Evolutionary conservation across 2,329 filamentous ascomycete species (phyloP), one percentile per base, ranked within the genome.

Genomic region (Penicillium griseofulvum): DNA sequence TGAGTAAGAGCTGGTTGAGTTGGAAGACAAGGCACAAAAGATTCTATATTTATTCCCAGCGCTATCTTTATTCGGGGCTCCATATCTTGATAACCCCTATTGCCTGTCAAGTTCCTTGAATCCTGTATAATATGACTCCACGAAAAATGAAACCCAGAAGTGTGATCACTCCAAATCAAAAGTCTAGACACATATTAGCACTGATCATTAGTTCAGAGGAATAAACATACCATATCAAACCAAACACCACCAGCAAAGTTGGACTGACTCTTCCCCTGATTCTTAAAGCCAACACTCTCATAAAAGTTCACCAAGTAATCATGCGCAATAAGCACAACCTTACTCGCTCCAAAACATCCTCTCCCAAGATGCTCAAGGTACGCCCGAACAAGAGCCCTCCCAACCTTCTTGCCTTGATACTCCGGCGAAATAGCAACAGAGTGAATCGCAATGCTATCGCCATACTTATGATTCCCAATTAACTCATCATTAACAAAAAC

Each of bases 271-370:
- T 29, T 9, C 4, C 59, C 59, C 12, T 22, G 26, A 9, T 49
- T 61, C 41, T 54, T 42, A 19, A 63, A 61, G 4, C 60, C 59
- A 22, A 34, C 47, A 34, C 54, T 54, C 36, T 59, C 58, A 53
- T 60, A 63, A 42, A 63, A 61, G 5, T 36, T 28, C 14, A 63
- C 38, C 47, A 61, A 48, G 33, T 61, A 48, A 28, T 56, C 56
- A 60, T 60, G 60, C 11, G 59, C 60, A 49, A 63, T 61, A 28
- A 63, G 48, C n/a, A 59, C 44, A 22, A 56, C 16, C 38, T 17
- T 51, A 1, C 50, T 49, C 6, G 54, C 41, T 1, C 33, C 49
- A 24, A 19, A 22, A 12, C 39, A 19, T 0, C 17, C 28, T 2
- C 19, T 37, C 19, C 49, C 22, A 28, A 60, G 38, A 51, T 57